Evolutionary conservation across 1,284 basidiomycete genomes (phyloP), one percentile per base, ranked within the genome.

Genomic region (Puccinia triticina): DNA sequence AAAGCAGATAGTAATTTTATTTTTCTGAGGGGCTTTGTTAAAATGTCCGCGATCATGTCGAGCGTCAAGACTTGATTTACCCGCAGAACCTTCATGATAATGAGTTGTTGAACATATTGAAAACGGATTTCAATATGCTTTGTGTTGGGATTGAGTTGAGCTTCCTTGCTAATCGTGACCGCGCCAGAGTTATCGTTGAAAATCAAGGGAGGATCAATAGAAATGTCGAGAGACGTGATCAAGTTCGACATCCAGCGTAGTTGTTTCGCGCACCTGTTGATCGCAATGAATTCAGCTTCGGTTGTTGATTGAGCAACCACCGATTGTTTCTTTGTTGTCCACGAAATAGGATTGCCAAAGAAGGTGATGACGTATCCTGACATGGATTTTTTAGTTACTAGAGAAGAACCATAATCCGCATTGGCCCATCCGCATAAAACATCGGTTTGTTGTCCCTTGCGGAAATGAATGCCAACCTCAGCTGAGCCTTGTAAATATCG

Each of bases 311-410:
- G n/a, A n/a, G n/a, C n/a, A n/a, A n/a, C n/a, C n/a, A n/a, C n/a
- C n/a, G n/a, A n/a, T n/a, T n/a, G n/a, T n/a, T n/a, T n/a, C n/a
- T n/a, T n/a, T n/a, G 29, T 57, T n/a, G 46, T 14, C 50, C 73
- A 77, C 14, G 26, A 61, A 21, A 77, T 61, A 40, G 57, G 57
- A 37, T 55, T 75, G 8, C 73, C 72, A 26, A 53, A 34, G 11
- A 74, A 14, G 4, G 48, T 74, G 14, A 74, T 32, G 26, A 55
- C 53, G 40, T 57, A 75, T 1, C 74, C 74, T 2, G 74, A 61
- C 2, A n/a, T 57, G 2, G 74, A 64, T 46, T 64, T 40, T 46
- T 64, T 77, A 1, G 53, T 23, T 1, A 77, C 23, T n/a, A 40
- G 34, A 1, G 23, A 61, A 8, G 32, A 48, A 11, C 29, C 57